A percentile compares a stretch with the other conserved stretches of the same genome.
These are phyloP conservation scores for Geranium incanum DNA, from an alignment of 441 rosid genomes.

Conservation along the genomic window DNA sequence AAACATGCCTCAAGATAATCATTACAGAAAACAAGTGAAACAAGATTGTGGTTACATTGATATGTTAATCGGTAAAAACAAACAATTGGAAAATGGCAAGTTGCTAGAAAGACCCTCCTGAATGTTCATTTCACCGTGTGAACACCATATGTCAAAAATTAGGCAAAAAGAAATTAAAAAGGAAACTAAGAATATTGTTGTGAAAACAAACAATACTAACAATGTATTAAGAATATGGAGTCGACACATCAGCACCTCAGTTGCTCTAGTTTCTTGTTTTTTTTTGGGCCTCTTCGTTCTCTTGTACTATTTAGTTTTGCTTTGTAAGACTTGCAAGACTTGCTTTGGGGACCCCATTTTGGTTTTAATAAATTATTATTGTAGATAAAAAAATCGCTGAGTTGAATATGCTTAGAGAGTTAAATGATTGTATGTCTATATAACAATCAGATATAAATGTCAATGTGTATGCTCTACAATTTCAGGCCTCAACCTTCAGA, in stretches of 20 bases:
- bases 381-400: neutral
- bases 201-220: neutral
- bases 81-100: neutral
- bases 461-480: conserved; percentile 4
- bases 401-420: neutral
- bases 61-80: neutral
- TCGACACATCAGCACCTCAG: neutral
- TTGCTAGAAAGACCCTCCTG: neutral
- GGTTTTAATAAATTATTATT: neutral
- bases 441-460: neutral
- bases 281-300: no score
- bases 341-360: no score
- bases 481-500: neutral
- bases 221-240: neutral
- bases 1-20: neutral
- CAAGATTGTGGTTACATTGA: neutral
- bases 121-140: neutral
- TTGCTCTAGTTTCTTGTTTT: no score
- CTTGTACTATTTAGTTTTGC: no score
- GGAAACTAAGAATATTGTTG: no score
- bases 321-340: no score
- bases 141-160: neutral
- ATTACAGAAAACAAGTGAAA: neutral
- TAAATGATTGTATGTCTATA: neutral
- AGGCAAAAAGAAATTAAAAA: neutral